Conservation (phyloP, 1,139 yeast species). For the Pichia norvegensis region DNA sequence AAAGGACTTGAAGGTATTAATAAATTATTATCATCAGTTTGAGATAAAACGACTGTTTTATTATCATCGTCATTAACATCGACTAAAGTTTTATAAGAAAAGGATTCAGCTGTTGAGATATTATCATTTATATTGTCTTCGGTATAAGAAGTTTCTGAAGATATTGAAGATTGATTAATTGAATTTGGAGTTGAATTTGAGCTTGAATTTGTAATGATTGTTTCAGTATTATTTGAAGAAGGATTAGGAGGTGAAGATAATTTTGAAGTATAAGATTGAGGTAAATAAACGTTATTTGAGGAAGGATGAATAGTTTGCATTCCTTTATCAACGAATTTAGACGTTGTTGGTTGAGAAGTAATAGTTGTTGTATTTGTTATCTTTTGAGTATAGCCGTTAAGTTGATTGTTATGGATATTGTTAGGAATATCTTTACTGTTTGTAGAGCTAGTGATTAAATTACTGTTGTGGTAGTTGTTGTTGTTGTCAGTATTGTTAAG, state of each 20-base stretch:
- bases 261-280: background rate
- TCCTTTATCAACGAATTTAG: background rate
- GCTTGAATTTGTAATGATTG: background rate
- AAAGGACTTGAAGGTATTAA: slow-evolving; percentile 7
- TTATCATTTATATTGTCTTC: background rate
- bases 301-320: background rate
- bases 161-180: slow-evolving; percentile 3
- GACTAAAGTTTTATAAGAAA: slow-evolving; percentile 5
- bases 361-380: background rate
- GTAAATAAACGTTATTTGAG: background rate
- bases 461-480: background rate
- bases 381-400: background rate
- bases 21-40: slow-evolving; percentile 1
- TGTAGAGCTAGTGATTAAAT: background rate
- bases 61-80: slow-evolving; percentile 13
- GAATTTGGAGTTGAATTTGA: background rate
- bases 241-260: background rate
- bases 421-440: background rate
- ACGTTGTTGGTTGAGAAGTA: background rate
- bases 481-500: background rate
- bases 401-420: background rate
- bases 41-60: slow-evolving; percentile 27
- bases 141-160: slow-evolving; percentile 5
- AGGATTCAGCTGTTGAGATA: slow-evolving; percentile 4
- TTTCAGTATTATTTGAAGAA: background rate